Base-by-base conservation (phyloP, 306 rosid genomes). In the Senna tora region DNA sequence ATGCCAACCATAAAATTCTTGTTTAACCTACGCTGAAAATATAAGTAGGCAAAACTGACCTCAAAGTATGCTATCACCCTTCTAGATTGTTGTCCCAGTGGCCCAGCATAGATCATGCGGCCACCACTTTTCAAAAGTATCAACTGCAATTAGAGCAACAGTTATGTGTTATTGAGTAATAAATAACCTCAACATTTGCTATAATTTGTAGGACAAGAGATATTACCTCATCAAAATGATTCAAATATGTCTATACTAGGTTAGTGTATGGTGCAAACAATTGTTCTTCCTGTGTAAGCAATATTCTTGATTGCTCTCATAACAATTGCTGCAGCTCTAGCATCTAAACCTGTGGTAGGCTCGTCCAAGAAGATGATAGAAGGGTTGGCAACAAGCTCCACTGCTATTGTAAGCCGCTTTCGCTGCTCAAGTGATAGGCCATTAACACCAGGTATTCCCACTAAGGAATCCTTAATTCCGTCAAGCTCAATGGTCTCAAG, bases 211-310 rank as follows among this genome's bases (percentile, higher is more conserved):
- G 50, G 20, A n/a, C 1, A 47, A 9, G 4, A 0, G 8, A n/a
- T 5, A 9, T 47, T 47, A 47, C 53, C 53, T 47, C 20, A 15
- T 47, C 53, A 47, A 47, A n/a, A 47, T n/a, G 53, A 4, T n/a
- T 47, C 53, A n/a, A 47, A 47, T 2, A 47, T 47, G 53, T 47
- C 53, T 2, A 84, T 79, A 57, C 84, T 81, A 0, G 91, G 88
- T 45, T 84, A 87, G 80, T 87, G 91, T 28, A 81, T 81, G 91
- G 53, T 84, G 78, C 91, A 87, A 25, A 84, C 86, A 11, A 81
- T 75, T 50, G 91, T 87, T 72, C 91, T 77, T 56, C 88, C 83
- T 0, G 88, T 77, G 9, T 71, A 58, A 36, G 53, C 87, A 10
- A 87, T 73, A 69, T 87, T 87, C 81, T 82, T 87, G 33, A 84